Evolutionary conservation across 78 protist genomes (phyloP).

Genomic region (Protostelium mycophagum): DNA sequence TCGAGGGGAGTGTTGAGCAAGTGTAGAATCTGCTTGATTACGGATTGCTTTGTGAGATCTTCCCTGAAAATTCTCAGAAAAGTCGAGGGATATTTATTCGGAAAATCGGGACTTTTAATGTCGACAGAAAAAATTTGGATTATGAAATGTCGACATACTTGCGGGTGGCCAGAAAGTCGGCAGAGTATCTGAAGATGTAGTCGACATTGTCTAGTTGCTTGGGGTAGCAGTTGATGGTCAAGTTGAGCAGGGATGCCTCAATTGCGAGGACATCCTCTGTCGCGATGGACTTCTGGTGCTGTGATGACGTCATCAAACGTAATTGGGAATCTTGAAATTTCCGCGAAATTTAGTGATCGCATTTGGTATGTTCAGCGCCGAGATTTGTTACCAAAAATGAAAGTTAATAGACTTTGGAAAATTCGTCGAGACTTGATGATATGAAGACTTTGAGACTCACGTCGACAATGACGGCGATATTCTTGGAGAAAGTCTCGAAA

Average conservation of each 20-base stretch:
- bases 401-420: neutral
- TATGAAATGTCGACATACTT: too few relatives aligned
- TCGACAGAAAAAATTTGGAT: too few relatives aligned
- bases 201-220: slow-evolving; percentile 70
- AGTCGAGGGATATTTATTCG: neutral
- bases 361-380: too few relatives aligned
- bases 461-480: slow-evolving; percentile 39
- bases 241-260: slow-evolving; percentile 69
- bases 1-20: slow-evolving; percentile 60
- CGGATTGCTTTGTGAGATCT: slow-evolving; percentile 41
- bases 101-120: too few relatives aligned
- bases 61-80: slow-evolving; percentile 16
- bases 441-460: neutral
- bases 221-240: slow-evolving; percentile 77
- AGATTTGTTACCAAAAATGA: too few relatives aligned
- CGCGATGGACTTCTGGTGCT: slow-evolving; percentile 63
- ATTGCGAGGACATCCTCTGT: slow-evolving; percentile 56
- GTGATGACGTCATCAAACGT: neutral
- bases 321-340: too few relatives aligned
- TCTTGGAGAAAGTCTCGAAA: slow-evolving; percentile 67
- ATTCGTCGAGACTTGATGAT: neutral
- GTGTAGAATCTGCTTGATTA: slow-evolving; percentile 32
- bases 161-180: slow-evolving; percentile 6
- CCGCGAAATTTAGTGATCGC: too few relatives aligned
- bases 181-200: slow-evolving; percentile 35